Evolutionary conservation across 2,329 filamentous ascomycete genomes (phyloP).

Genomic region (Trichoderma citrinoviride): DNA sequence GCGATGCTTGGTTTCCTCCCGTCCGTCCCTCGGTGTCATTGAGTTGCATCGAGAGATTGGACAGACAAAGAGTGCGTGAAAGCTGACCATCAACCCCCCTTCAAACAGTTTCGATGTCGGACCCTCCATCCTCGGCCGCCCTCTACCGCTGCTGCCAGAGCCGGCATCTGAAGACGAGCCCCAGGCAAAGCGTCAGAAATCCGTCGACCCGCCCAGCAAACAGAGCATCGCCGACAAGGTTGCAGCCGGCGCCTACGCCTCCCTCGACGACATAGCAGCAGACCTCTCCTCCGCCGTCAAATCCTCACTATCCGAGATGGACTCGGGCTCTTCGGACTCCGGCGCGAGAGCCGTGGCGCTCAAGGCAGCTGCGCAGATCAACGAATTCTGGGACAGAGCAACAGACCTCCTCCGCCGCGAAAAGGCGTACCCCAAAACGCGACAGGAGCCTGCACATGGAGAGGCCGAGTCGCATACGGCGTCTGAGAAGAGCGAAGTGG

Average conservation of each 20-base stretch:
- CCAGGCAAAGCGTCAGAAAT: conserved; percentile 59
- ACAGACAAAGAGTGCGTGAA: conserved; percentile 1
- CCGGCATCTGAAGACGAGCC: conserved; percentile 47
- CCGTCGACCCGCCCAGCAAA: conserved; percentile 42
- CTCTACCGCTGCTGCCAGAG: conserved; percentile 44
- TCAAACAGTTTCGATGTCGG: conserved; percentile 56
- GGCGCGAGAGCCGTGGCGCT: conserved; percentile 33
- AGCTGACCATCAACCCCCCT: conserved; percentile 31
- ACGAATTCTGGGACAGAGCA: conserved; percentile 60
- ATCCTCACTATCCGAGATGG: conserved; percentile 49
- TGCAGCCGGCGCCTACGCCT: conserved; percentile 50
- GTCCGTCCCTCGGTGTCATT: too few species aligned
- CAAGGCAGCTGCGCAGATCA: conserved; percentile 44
- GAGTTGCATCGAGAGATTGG: not conserved
- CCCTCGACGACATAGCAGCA: conserved; percentile 63
- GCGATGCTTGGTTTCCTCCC: too few species aligned
- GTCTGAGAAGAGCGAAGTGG: conserved; percentile 48
- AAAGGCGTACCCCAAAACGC: conserved; percentile 47
- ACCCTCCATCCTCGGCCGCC: conserved; percentile 55
- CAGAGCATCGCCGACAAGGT: conserved; percentile 55
- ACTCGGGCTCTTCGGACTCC: conserved; percentile 34
- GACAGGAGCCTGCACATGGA: conserved; percentile 40
- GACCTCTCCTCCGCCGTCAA: conserved; percentile 53
- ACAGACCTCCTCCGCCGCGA: conserved; percentile 63
- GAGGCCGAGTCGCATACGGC: conserved; percentile 41